These are phyloP conservation scores for Selenicereus undatus DNA, from an alignment of 148 eudicot genomes.

Conservation along the genomic window DNA sequence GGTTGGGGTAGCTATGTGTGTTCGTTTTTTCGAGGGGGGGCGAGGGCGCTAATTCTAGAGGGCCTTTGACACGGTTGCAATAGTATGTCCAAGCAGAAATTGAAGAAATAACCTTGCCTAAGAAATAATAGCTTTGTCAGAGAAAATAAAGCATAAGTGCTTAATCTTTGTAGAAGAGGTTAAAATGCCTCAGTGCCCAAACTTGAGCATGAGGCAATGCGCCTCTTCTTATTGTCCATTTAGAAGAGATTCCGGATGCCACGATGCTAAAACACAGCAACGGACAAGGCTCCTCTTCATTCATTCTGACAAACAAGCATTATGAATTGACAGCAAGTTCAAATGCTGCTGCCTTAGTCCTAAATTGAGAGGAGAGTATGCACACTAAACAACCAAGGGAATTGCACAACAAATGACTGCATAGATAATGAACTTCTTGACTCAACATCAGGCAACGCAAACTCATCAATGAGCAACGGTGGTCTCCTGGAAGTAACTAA, in stretches of 20 bases:
- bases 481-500: neutral
- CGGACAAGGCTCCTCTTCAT: conserved; percentile 39
- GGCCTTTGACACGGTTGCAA: neutral
- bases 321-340: neutral
- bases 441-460: neutral
- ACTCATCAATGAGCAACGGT: too few species aligned
- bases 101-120: too few species aligned
- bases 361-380: neutral
- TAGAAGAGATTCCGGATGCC: conserved; percentile 34
- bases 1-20: too few species aligned
- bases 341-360: neutral
- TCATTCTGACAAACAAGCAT: neutral
- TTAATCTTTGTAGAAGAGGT: conserved; percentile 4
- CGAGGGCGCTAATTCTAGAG: too few species aligned
- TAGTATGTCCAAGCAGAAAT: neutral
- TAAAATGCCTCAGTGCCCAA: neutral
- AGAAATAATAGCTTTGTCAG: too few species aligned
- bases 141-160: neutral
- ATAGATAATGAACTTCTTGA: neutral
- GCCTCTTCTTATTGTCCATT: neutral
- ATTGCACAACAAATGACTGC: neutral
- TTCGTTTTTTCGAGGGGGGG: too few species aligned
- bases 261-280: conserved; percentile 29
- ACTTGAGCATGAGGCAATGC: conserved; percentile 1
- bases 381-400: neutral